Percentiles rank a stretch among this genome's conserved stretches.
Evolutionary conservation across 192 early-diverging fungal genomes (phyloP).

Genomic region (Backusella mclennaniae): DNA sequence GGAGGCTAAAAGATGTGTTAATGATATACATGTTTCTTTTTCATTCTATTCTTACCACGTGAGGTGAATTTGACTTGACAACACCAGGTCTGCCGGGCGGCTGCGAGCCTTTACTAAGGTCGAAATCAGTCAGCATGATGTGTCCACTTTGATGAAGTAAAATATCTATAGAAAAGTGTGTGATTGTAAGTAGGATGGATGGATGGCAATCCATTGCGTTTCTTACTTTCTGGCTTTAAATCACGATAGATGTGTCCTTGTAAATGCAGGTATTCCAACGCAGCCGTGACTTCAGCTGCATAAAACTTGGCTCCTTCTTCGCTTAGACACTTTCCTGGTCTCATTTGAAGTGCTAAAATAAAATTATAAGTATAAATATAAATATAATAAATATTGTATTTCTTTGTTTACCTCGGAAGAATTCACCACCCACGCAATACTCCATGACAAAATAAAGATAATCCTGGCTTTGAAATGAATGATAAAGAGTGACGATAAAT

Average conservation of each 20-base stretch:
- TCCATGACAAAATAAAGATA: conserved; percentile 89
- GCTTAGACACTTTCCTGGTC: conserved; percentile 83
- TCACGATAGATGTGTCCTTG: conserved; percentile 98
- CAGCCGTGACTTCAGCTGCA: conserved; percentile 94
- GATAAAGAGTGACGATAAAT: conserved; percentile 86
- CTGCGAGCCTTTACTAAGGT: conserved; percentile 92
- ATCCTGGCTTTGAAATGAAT: conserved; percentile 84
- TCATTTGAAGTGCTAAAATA: conserved; percentile 71
- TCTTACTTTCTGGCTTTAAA: conserved; percentile 93
- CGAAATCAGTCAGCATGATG: conserved; percentile 99
- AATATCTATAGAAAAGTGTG: conserved; percentile 55
- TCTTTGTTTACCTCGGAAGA: conserved; percentile 63
- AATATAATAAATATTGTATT: too few species aligned
- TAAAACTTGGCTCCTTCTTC: conserved; percentile 97
- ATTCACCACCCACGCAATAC: conserved; percentile 87
- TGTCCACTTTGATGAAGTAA: conserved; percentile 94
- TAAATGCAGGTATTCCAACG: conserved; percentile 94
- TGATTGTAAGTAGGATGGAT: too few species aligned
- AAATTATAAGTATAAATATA: neutral
- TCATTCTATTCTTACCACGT: conserved; percentile 41
- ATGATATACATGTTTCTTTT: too few species aligned
- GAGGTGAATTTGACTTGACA: conserved; percentile 59
- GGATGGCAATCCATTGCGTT: too few species aligned
- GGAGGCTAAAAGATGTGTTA: conserved; percentile 44
- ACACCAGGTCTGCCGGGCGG: conserved; percentile 74